Base-by-base conservation (phyloP, 345 rosid genomes). In the Dimocarpus longan region DNA sequence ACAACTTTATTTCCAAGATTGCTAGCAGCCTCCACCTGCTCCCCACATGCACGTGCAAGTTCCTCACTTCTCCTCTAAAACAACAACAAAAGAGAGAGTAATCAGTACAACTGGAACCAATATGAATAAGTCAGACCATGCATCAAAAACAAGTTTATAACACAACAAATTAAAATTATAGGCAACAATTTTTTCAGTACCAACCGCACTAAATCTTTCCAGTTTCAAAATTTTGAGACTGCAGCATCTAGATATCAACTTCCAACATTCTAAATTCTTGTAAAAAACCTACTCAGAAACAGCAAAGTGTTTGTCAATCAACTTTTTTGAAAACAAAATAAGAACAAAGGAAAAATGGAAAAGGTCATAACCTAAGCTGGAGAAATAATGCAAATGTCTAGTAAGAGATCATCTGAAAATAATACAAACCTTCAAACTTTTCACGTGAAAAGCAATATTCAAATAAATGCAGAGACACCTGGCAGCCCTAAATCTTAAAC, bases 11-110 rank as follows among this genome's bases (percentile, higher is more conserved):
- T 80, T 77, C 89, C 91, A 70, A 77, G 68, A 81, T 73, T 88
- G 81, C 74, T 80, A 44, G 64, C 83, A 68, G 82, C 80, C 67
- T 97, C 99, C 66, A 69, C 84, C 79, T 86, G 94, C 71, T 96
- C 97, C 73, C 88, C 83, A 52, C 93, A 86, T 32, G 91, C 87
- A 79, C 73, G 79, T 77, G 91, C 93, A 88, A 94, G 92, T 63
- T 88, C 92, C 82, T 93, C 89, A 68, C 90, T 88, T 87, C 86
- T 90, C 85, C 84, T 88, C 98, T 93, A 86, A 76, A 85, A 66
- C 57, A 80, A 81, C 73, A 80, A 12, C 69, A 67, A 76, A 83
- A 70, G 56, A 68, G 65, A 11, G 46, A 70, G 59, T 50, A 43
- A 50, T 62, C 28, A 40, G 60, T 59, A 73, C 56, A 46, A 66